Conservation (phyloP, 441 rosid species). For the Bocquillonia castaneifolia region DNA sequence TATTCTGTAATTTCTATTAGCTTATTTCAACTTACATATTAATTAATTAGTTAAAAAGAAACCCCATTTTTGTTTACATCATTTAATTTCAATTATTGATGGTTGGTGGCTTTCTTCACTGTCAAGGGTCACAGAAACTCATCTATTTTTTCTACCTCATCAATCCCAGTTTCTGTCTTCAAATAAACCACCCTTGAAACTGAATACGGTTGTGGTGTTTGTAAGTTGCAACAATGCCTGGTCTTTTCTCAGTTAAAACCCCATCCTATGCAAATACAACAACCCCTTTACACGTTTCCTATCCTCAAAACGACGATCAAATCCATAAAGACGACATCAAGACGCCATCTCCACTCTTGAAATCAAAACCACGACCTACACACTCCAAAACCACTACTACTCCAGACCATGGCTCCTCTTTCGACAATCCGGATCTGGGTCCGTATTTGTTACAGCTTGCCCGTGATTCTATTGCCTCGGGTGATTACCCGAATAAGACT, state of each 20-base stretch:
- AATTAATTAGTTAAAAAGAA: no score
- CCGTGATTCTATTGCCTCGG: constrained; percentile 37
- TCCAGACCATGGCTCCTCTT: constrained; percentile 16
- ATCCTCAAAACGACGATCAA: constrained; percentile 23
- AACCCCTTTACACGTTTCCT: constrained; percentile 19
- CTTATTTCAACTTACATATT: no score
- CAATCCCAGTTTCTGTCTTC: no score
- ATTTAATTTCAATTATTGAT: neutral
- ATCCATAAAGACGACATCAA: constrained; percentile 8
- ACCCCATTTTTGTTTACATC: neutral
- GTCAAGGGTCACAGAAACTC: neutral
- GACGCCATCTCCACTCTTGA: constrained; percentile 27
- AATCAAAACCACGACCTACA: constrained; percentile 27
- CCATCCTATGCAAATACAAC: constrained; percentile 25
- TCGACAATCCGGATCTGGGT: constrained; percentile 41
- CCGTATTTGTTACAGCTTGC: constrained; percentile 47
- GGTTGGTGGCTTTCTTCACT: neutral
- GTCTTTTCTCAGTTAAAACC: constrained; percentile 30
- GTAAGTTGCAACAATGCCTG: constrained; percentile 29
- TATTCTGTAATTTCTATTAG: no score
- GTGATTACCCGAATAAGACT: constrained; percentile 38
- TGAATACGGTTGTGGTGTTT: neutral
- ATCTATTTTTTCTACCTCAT: neutral
- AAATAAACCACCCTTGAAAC: no score
- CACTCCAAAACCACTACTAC: constrained; percentile 22